Conservation (phyloP, 495 filamentous ascomycete species). For the Rusavskia elegans region DNA sequence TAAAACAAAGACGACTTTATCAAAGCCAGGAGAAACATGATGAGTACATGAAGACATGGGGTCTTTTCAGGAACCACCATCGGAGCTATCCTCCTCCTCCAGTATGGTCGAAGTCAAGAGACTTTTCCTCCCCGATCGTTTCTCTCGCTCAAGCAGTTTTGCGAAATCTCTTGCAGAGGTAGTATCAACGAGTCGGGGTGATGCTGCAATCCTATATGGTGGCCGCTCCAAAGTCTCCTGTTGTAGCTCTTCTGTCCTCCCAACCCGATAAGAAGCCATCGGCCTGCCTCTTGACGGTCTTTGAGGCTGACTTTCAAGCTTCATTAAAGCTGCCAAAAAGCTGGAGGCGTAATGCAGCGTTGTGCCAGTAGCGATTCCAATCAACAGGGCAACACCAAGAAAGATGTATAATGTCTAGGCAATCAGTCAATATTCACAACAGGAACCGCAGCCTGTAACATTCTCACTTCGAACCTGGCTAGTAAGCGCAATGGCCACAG, state of each 20-base stretch:
- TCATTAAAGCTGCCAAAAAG: conserved; percentile 3
- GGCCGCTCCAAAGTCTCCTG: neutral
- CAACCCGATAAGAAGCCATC: conserved; percentile 5
- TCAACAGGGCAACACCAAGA: conserved; percentile 39
- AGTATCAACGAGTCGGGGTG: neutral
- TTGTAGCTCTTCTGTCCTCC: conserved; percentile 1
- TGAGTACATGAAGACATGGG: no score
- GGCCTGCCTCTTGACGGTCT: neutral
- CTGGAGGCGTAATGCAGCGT: conserved; percentile 26
- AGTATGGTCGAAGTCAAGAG: conserved; percentile 44
- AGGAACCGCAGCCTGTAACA: no score
- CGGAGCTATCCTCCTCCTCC: conserved; percentile 42
- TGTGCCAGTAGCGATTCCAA: conserved; percentile 36
- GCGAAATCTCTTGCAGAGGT: neutral
- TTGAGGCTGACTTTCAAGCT: conserved; percentile 1
- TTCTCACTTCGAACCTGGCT: conserved; percentile 46
- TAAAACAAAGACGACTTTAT: no score
- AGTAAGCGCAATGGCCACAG: conserved; percentile 30
- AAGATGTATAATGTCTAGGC: conserved; percentile 31
- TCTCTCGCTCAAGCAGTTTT: conserved; percentile 14
- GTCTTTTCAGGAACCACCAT: conserved; percentile 4
- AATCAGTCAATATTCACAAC: neutral
- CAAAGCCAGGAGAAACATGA: no score
- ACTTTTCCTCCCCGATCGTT: conserved; percentile 15
- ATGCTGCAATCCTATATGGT: neutral